phyloP scores from a whole-genome alignment of 768 basidiomycete species.

The Coprinopsis cinerea region DNA sequence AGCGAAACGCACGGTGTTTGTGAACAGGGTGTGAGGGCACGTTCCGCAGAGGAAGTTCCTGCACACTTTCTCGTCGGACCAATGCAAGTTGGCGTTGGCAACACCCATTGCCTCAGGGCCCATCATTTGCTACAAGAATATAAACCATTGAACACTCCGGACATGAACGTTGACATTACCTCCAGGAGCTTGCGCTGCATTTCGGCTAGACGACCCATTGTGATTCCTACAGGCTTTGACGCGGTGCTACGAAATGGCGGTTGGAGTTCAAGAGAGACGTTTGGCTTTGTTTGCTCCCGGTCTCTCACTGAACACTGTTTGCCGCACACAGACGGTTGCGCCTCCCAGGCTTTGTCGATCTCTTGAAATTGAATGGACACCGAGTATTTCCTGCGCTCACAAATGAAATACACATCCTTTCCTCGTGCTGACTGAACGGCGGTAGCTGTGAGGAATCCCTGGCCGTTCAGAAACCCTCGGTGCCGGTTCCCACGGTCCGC shows the following conservation, averaged over 20 bases:
- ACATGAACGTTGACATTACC: conserved; percentile 21
- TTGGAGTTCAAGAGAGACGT: conserved; percentile 9
- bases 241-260: conserved; percentile 5
- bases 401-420: too few species aligned
- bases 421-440: too few species aligned
- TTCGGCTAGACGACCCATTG: conserved; percentile 92
- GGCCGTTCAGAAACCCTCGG: too few species aligned
- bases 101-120: conserved; percentile 99
- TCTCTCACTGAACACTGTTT: neutral
- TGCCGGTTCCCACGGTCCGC: too few species aligned
- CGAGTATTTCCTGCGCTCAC: too few species aligned
- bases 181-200: conserved; percentile 91
- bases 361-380: too few species aligned
- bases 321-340: too few species aligned
- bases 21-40: conserved; percentile 97
- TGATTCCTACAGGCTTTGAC: conserved; percentile 14
- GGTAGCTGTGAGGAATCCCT: too few species aligned
- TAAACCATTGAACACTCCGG: conserved; percentile 22
- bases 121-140: conserved; percentile 88
- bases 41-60: conserved; percentile 96
- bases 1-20: conserved; percentile 77
- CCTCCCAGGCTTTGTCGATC: too few species aligned
- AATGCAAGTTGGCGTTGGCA: conserved; percentile 84
- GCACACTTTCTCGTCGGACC: conserved; percentile 97
- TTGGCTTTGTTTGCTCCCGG: conserved; percentile 15